Percentiles rank a stretch among this genome's conserved stretches.
Evolutionary conservation across 163 green algal genomes (phyloP).

Genomic region (Coccomyxa subellipsoidea): DNA sequence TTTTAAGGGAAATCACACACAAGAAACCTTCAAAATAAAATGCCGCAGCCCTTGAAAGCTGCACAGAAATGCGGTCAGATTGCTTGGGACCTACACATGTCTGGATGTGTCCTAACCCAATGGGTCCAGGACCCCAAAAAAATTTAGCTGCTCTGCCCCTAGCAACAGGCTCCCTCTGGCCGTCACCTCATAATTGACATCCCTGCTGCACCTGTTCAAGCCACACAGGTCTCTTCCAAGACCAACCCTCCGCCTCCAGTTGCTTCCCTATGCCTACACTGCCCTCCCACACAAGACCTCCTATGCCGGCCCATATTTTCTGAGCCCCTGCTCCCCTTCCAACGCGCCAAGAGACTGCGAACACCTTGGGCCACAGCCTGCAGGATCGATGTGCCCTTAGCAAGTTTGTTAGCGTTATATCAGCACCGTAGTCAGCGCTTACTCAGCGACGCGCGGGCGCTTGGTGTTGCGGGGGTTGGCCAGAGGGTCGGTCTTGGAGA

Average conservation of each 20-base stretch:
- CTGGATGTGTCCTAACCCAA: not conserved
- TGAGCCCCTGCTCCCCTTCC: not conserved
- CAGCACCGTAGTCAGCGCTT: not conserved
- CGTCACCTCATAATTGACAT: not conserved
- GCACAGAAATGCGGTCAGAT: not conserved
- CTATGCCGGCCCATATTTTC: not conserved
- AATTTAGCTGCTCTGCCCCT: not conserved
- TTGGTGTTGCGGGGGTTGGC: slow-evolving; percentile 19
- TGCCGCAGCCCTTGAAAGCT: not conserved
- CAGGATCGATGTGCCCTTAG: not conserved
- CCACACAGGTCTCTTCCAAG: not conserved
- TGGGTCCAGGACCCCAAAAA: not conserved
- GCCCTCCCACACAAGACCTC: not conserved
- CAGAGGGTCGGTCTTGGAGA: slow-evolving; percentile 18
- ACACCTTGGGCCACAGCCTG: not conserved
- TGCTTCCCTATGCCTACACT: not conserved
- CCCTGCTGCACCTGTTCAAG: not conserved
- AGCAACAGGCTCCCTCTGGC: not conserved
- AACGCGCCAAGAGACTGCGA: not conserved
- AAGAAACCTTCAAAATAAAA: not conserved
- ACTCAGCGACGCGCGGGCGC: slow-evolving; percentile 20
- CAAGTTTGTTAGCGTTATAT: too few relatives aligned
- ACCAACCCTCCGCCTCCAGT: not conserved
- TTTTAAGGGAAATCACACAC: not conserved
- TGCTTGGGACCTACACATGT: not conserved